These are phyloP conservation scores for Chaetomium fimeti DNA, from an alignment of 495 filamentous ascomycete species.

Conservation along the genomic window DNA sequence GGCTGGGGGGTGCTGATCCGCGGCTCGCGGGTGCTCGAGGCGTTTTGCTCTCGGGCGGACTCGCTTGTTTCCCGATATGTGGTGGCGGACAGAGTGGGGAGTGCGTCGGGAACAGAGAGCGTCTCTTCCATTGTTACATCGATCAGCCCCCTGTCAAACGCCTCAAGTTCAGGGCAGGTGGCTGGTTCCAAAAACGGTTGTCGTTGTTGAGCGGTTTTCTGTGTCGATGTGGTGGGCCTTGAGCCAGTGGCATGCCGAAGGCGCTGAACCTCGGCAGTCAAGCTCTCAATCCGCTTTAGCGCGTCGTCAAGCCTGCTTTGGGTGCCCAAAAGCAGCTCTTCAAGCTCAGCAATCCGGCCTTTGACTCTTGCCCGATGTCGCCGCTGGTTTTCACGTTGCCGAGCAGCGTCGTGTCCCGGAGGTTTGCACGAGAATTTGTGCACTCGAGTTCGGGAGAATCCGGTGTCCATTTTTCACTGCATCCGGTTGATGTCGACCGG, in stretches of 20 bases:
- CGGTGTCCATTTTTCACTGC: background rate
- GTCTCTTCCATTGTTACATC: too few relatives aligned
- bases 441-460: background rate
- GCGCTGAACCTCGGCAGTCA: conserved; percentile 27
- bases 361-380: conserved; percentile 37
- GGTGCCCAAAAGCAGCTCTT: conserved; percentile 21
- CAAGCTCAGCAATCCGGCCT: conserved; percentile 28
- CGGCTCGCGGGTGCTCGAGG: background rate
- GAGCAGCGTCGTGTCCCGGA: conserved; percentile 29
- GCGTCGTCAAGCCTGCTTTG: conserved; percentile 26
- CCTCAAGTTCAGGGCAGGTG: background rate
- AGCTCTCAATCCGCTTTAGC: conserved; percentile 20
- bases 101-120: too few relatives aligned
- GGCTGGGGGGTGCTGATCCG: background rate
- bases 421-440: conserved; percentile 33
- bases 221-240: background rate
- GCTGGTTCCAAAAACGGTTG: background rate
- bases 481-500: too few relatives aligned
- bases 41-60: background rate
- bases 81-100: too few relatives aligned
- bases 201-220: background rate
- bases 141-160: background rate
- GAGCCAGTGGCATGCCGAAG: conserved; percentile 10
- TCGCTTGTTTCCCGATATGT: too few relatives aligned
- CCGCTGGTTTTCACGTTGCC: conserved; percentile 35